A percentile compares a stretch with the other conserved stretches of the same genome.
These are phyloP conservation scores for Pseudopyrenochaeta lycopersici DNA, from an alignment of 2,329 filamentous ascomycete species.

Conservation along the genomic window DNA sequence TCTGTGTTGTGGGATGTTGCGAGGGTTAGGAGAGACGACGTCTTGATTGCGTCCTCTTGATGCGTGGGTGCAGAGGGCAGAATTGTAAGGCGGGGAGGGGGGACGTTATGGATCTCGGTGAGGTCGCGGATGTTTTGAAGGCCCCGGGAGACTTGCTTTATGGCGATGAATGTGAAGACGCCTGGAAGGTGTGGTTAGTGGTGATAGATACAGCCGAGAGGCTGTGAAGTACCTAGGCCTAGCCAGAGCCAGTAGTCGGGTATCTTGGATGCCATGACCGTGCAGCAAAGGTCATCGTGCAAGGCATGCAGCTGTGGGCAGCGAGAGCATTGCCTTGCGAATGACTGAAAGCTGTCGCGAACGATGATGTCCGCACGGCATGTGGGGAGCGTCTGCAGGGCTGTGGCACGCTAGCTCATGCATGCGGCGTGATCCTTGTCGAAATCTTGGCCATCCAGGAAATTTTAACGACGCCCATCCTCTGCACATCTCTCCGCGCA, in stretches of 20 bases:
- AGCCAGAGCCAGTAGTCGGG: slow-evolving; percentile 59
- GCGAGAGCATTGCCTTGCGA: slow-evolving; percentile 4
- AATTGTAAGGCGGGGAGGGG: slow-evolving; percentile 52
- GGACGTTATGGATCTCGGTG: slow-evolving; percentile 74
- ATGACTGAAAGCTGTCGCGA: slow-evolving; percentile 4
- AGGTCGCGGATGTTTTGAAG: slow-evolving; percentile 69
- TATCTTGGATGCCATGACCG: slow-evolving; percentile 47
- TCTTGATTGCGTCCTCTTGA: slow-evolving; percentile 67
- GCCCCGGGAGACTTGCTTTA: slow-evolving; percentile 65
- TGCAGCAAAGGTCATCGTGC: slow-evolving; percentile 18
- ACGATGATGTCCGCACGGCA: slow-evolving; percentile 31
- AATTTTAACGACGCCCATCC: slow-evolving; percentile 22
- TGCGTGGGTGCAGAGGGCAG: slow-evolving; percentile 67
- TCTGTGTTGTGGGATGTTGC: slow-evolving; percentile 53
- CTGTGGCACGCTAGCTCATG: slow-evolving; percentile 9
- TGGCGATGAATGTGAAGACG: slow-evolving; percentile 66
- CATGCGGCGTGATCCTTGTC: slow-evolving; percentile 13
- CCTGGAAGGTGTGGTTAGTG: slow-evolving; percentile 51
- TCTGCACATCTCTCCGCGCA: slow-evolving; percentile 3
- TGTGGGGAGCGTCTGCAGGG: slow-evolving; percentile 9
- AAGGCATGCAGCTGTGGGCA: slow-evolving; percentile 1
- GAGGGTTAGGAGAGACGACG: slow-evolving; percentile 52
- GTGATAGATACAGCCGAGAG: slow-evolving; percentile 53
- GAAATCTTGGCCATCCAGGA: slow-evolving; percentile 25
- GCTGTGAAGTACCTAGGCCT: slow-evolving; percentile 47